These are phyloP conservation scores for Boletus mariae DNA, from an alignment of 1,284 basidiomycete species.

Conservation along the genomic window DNA sequence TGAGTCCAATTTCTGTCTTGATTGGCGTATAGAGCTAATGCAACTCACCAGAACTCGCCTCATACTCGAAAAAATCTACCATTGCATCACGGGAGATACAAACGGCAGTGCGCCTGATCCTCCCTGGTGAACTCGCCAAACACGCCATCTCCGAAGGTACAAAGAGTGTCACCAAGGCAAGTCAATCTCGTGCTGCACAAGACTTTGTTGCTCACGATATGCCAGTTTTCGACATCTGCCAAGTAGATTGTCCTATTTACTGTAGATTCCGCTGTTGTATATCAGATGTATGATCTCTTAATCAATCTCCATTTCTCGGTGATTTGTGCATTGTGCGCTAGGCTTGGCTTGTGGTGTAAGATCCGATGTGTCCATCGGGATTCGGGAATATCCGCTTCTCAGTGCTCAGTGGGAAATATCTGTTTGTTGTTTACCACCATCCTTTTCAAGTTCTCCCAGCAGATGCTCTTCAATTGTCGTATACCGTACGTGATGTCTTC, in stretches of 20 bases:
- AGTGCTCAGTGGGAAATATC: not conserved
- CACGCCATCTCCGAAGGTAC: slow-evolving; percentile 77
- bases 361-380: too few species aligned
- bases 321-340: too few species aligned
- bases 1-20: slow-evolving; percentile 16
- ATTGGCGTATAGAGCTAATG: not conserved
- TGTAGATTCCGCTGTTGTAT: slow-evolving; percentile 26
- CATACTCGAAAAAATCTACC: slow-evolving; percentile 79
- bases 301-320: slow-evolving; percentile 16
- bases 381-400: too few species aligned
- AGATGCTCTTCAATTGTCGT: not conserved
- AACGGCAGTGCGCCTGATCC: slow-evolving; percentile 74
- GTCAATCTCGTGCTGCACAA: slow-evolving; percentile 11
- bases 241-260: slow-evolving; percentile 30
- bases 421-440: not conserved
- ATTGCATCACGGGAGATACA: slow-evolving; percentile 83
- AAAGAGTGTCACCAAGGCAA: slow-evolving; percentile 47
- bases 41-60: slow-evolving; percentile 54
- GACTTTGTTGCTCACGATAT: slow-evolving; percentile 10
- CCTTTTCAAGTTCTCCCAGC: not conserved
- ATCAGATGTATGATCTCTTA: slow-evolving; percentile 32
- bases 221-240: slow-evolving; percentile 41
- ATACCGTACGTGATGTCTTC: not conserved
- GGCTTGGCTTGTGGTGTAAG: too few species aligned
- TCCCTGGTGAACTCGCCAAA: slow-evolving; percentile 68